A percentile compares a stretch with the other conserved stretches of the same genome.
These are phyloP conservation scores for Zea mays DNA, from an alignment of 176 grass and related monocot genomes.

Conservation along the genomic window DNA sequence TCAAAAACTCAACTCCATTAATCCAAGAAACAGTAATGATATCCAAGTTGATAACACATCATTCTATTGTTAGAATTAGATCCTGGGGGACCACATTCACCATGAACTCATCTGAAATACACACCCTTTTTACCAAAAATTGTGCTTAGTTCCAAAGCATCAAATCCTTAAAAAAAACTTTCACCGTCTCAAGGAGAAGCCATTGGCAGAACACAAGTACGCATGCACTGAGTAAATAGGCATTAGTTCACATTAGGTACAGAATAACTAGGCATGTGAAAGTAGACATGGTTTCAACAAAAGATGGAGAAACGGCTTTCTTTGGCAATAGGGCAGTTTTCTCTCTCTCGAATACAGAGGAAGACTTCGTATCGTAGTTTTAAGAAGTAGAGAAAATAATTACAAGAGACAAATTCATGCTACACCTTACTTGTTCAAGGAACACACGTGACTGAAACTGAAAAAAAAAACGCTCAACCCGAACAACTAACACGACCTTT, in stretches of 20 bases:
- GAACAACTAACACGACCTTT: neutral
- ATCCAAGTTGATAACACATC: neutral
- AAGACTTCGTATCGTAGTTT: neutral
- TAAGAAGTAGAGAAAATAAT: neutral
- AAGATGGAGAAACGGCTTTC: neutral
- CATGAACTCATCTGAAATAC: neutral
- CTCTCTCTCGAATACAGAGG: neutral
- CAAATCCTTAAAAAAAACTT: slow-evolving; percentile 8
- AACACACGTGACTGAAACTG: neutral
- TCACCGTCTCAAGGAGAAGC: neutral
- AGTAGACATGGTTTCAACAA: neutral
- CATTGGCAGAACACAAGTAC: neutral
- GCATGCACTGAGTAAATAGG: neutral
- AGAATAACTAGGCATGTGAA: slow-evolving; percentile 2
- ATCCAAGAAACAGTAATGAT: neutral
- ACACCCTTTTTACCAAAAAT: neutral
- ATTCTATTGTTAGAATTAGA: neutral
- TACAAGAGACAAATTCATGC: neutral
- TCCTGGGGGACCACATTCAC: neutral
- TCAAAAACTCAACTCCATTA: neutral
- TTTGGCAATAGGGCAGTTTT: neutral
- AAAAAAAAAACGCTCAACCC: neutral
- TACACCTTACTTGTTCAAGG: neutral
- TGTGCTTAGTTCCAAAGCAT: slow-evolving; percentile 1
- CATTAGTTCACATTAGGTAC: slow-evolving; percentile 4